These are phyloP conservation scores for Trichoderma simmonsii DNA, from an alignment of 2,329 filamentous ascomycete genomes.

Conservation along the genomic window DNA sequence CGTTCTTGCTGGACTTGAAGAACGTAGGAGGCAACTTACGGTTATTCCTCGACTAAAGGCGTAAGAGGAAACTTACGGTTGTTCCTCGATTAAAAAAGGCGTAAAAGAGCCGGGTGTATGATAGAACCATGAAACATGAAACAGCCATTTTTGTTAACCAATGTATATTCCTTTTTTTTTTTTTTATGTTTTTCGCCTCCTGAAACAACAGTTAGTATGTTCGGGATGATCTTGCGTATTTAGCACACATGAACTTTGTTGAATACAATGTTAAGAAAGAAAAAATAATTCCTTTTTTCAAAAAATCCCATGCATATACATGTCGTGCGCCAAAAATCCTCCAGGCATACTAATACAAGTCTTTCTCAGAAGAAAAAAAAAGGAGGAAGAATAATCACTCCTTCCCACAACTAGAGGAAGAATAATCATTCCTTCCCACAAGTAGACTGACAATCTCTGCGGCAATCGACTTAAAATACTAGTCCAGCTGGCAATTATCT, in stretches of 20 bases:
- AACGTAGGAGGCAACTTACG: constrained; percentile 83
- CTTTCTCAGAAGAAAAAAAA: background rate
- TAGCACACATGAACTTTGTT: background rate
- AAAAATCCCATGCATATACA: background rate
- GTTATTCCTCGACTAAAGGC: constrained; percentile 61
- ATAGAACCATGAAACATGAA: background rate
- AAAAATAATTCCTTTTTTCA: background rate
- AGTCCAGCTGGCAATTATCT: constrained; percentile 11
- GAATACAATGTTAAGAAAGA: background rate
- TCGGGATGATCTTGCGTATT: background rate
- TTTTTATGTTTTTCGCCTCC: background rate
- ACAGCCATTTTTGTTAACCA: background rate
- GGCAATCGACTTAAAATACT: constrained; percentile 12
- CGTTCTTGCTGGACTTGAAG: constrained; percentile 87
- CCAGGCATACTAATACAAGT: constrained; percentile 5
- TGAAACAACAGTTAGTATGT: background rate
- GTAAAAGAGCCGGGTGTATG: background rate
- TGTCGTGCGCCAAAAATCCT: background rate
- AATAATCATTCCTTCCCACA: background rate
- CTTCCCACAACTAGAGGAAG: background rate
- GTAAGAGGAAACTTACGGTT: constrained; percentile 67
- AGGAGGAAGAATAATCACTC: background rate
- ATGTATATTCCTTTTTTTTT: background rate
- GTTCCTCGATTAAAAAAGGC: constrained; percentile 57
- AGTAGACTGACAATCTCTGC: background rate